Evolutionary conservation across 2,329 filamentous ascomycete species (phyloP).

Genomic region (Pestalotiopsis fici): DNA sequence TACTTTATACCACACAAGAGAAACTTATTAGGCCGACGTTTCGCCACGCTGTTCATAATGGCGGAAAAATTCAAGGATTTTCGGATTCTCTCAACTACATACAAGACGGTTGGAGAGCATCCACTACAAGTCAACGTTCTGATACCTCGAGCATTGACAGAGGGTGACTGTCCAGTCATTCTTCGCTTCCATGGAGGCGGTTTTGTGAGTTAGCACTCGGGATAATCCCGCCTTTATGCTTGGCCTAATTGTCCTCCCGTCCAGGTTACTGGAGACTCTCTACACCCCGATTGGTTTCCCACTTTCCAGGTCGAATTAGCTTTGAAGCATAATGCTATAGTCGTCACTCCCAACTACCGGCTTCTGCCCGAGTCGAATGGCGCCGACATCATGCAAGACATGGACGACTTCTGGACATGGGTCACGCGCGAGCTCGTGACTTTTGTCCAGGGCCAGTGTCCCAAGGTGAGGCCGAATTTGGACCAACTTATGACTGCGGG

Average conservation of each 20-base stretch:
- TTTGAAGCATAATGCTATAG: not conserved
- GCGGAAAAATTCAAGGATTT: not conserved
- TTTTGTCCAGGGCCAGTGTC: not conserved
- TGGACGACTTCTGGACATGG: constrained; percentile 1
- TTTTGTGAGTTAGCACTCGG: not conserved
- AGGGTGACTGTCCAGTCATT: not conserved
- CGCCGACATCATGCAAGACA: not conserved
- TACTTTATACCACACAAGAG: too few species aligned
- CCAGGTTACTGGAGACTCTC: not conserved
- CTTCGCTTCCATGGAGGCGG: not conserved
- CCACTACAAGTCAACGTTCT: not conserved
- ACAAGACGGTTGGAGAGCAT: not conserved
- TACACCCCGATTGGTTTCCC: not conserved
- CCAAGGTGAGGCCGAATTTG: not conserved
- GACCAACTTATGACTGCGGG: not conserved
- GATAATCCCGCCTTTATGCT: not conserved
- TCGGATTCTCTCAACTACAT: not conserved
- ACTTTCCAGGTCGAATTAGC: not conserved
- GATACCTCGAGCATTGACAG: not conserved
- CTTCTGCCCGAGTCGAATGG: not conserved
- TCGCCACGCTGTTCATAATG: not conserved
- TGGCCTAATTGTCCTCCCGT: not conserved
- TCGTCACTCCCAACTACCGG: constrained; percentile 1
- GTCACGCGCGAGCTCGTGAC: not conserved
- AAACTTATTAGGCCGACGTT: too few species aligned